A percentile compares a stretch with the other conserved stretches of the same genome.
These are phyloP conservation scores for Starmerella asiatica DNA, from an alignment of 805 yeast species.

Conservation along the genomic window DNA sequence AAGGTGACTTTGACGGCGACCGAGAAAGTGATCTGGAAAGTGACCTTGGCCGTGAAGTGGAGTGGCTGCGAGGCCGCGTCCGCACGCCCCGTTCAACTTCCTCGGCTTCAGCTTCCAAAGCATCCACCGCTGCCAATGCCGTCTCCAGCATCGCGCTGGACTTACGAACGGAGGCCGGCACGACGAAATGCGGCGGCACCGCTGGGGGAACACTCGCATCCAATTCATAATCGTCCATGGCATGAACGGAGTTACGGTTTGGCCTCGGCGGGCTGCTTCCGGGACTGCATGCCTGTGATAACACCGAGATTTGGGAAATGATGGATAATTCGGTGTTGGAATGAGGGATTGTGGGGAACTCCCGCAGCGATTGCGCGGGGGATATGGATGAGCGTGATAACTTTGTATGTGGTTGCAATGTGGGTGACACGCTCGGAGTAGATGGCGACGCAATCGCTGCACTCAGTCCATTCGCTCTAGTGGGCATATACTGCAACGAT, in stretches of 20 bases:
- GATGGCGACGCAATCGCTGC: background rate
- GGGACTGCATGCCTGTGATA: too few species aligned
- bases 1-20: conserved; percentile 1
- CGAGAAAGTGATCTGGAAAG: conserved; percentile 1
- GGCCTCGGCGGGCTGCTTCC: background rate
- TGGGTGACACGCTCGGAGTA: background rate
- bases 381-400: background rate
- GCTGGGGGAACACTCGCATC: conserved; percentile 19
- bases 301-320: background rate
- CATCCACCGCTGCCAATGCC: conserved; percentile 14
- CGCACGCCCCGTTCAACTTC: background rate
- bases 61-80: background rate
- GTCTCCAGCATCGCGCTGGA: conserved; percentile 5
- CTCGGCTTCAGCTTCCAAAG: conserved; percentile 7
- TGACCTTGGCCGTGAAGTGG: conserved; percentile 2
- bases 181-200: conserved; percentile 15
- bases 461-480: background rate
- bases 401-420: background rate
- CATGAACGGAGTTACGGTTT: background rate
- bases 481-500: background rate
- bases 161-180: background rate
- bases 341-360: too few species aligned
- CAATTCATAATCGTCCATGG: background rate
- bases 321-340: too few species aligned
- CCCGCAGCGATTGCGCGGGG: too few species aligned